These are phyloP conservation scores for Pythium aristosporum DNA, from an alignment of 352 stramenopile species.

Conservation along the genomic window DNA sequence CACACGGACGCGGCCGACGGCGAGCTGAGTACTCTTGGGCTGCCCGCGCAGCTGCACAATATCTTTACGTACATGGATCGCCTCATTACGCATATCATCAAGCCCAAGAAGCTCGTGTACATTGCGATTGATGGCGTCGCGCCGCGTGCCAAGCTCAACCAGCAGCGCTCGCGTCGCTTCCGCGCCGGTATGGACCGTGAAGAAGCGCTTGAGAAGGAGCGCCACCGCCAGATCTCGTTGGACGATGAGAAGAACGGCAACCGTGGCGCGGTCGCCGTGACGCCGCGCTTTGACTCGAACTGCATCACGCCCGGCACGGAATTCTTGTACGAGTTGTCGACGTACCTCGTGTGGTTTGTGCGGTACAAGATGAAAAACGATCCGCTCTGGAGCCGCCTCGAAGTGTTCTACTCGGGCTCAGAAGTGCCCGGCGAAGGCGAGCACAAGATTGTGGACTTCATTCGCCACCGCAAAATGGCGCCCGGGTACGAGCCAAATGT, in stretches of 20 bases:
- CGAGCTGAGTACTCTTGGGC: slow-evolving; percentile 88
- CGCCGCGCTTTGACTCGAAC: slow-evolving; percentile 97
- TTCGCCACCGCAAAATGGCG: slow-evolving; percentile 91
- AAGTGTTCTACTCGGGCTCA: slow-evolving; percentile 96
- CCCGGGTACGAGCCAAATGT: slow-evolving; percentile 93
- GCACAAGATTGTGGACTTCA: slow-evolving; percentile 99
- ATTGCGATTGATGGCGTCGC: slow-evolving; percentile 99
- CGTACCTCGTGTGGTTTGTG: slow-evolving; percentile 91
- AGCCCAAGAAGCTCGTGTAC: slow-evolving; percentile 96
- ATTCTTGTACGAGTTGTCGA: slow-evolving; percentile 96
- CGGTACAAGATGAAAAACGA: slow-evolving; percentile 96
- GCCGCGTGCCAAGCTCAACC: slow-evolving; percentile 99
- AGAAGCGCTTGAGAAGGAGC: slow-evolving; percentile 64
- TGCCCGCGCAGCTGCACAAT: slow-evolving; percentile 93
- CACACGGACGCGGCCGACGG: slow-evolving; percentile 94
- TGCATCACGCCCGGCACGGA: slow-evolving; percentile 99
- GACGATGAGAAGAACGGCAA: slow-evolving; percentile 75
- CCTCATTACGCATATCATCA: slow-evolving; percentile 96
- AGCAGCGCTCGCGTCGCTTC: slow-evolving; percentile 97
- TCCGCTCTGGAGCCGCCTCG: slow-evolving; percentile 94
- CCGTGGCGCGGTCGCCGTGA: slow-evolving; percentile 21
- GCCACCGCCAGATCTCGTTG: slow-evolving; percentile 64
- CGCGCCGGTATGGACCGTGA: slow-evolving; percentile 81
- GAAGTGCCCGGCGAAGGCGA: slow-evolving; percentile 99
- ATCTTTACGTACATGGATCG: slow-evolving; percentile 92